These are phyloP conservation scores for Narthecium ossifragum DNA, from an alignment of 106 monocot genomes.

Conservation along the genomic window DNA sequence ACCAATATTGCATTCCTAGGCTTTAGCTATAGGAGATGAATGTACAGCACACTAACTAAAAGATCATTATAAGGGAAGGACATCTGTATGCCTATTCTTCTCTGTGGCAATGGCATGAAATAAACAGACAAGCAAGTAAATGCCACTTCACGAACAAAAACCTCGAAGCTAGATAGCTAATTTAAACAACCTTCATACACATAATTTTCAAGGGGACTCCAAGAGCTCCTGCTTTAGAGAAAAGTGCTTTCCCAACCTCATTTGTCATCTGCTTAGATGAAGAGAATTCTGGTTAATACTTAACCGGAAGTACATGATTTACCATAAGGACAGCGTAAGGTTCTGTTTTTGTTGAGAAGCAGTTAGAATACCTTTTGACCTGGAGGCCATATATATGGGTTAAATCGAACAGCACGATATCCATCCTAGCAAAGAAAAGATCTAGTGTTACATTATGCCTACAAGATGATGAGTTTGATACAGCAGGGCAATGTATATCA, in stretches of 20 bases:
- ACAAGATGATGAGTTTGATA: neutral
- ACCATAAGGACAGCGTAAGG: too few species aligned
- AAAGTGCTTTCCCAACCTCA: constrained; percentile 70
- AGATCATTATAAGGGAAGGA: neutral
- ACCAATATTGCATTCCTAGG: neutral
- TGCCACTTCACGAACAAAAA: too few species aligned
- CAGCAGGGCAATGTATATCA: neutral
- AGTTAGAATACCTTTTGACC: constrained; percentile 59
- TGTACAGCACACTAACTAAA: neutral
- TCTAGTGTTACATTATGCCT: neutral
- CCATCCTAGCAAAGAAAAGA: constrained; percentile 45
- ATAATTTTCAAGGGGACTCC: constrained; percentile 66
- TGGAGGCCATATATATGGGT: constrained; percentile 81
- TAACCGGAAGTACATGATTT: too few species aligned
- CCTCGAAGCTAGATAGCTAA: too few species aligned
- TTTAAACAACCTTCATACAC: constrained; percentile 63
- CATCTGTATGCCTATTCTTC: too few species aligned
- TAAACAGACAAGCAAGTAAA: neutral
- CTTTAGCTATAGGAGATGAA: neutral
- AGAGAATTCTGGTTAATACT: too few species aligned
- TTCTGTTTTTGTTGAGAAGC: too few species aligned
- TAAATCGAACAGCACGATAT: constrained; percentile 80
- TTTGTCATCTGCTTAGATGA: constrained; percentile 64
- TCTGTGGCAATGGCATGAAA: too few species aligned
- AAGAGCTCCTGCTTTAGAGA: constrained; percentile 79